Base-by-base conservation (phyloP, 495 filamentous ascomycete genomes). In the Talaromyces stipitatus region DNA sequence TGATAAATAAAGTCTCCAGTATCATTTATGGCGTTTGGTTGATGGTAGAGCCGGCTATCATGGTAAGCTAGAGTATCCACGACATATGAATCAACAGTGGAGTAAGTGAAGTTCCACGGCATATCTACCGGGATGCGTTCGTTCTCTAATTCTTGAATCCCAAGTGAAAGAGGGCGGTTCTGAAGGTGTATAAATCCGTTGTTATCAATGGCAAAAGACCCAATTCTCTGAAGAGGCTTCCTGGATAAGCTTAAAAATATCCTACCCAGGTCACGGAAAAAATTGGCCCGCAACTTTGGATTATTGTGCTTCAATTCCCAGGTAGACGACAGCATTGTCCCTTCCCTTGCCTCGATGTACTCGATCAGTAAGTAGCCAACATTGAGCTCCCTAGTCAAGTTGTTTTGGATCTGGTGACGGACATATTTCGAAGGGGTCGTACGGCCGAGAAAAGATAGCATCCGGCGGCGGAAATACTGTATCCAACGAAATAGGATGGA, bases 301-400 rank as follows among this genome's bases (percentile, higher is more conserved):
- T 62, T 53, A 53, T 66, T 16, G 20, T 59, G 61, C 16, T 60
- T 55, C 24, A 63, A 50, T 6, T 61, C 32, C 72, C 70, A 73
- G 16, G 62, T 67, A 32, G 54, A 33, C 0, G 70, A 74, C 50
- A 76, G 69, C 67, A 73, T 68, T 33, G 54, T 57, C 29, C 70
- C 68, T 45, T 53, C 22, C 16, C 50, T 55, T 53, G 9, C 51
- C 9, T 66, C 58, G 51, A 72, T 66, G 55, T 67, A 66, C 50
- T 75, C 70, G 22, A 74, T 61, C 24, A 75, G 33, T 30, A 74
- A 51, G 59, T 76, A 74, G 41, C 58, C 59, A 28, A 56, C 43
- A 18, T 50, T 29, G 6, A 9, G 4, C 16, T 22, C 20, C 2
- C 43, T 12, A 18, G 4, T 14, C 11, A 41, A 14, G 11, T 14